phyloP scores from a whole-genome alignment of 768 basidiomycete species.

The Hygrophorus russula region DNA sequence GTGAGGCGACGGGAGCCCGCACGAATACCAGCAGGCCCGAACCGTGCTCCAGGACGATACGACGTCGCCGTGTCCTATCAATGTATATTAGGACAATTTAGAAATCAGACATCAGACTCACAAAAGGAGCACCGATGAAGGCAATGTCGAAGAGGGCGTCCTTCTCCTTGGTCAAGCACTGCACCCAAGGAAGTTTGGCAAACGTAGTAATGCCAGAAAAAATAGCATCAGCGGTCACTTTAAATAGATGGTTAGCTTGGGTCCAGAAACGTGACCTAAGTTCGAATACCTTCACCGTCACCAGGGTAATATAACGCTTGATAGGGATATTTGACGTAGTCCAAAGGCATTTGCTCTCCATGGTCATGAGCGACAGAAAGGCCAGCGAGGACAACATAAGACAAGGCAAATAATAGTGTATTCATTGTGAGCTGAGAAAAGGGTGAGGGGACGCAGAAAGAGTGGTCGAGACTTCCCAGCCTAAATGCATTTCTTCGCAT shows the following conservation, averaged over 20 bases:
- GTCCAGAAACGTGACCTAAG: neutral
- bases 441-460: no score
- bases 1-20: slow-evolving; percentile 68
- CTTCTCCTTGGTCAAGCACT: slow-evolving; percentile 59
- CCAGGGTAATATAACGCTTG: slow-evolving; percentile 42
- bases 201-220: slow-evolving; percentile 82
- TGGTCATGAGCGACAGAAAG: slow-evolving; percentile 26
- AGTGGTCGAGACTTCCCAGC: no score
- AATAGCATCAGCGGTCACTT: slow-evolving; percentile 66
- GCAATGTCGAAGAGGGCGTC: slow-evolving; percentile 65
- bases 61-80: slow-evolving; percentile 59
- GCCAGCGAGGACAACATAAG: slow-evolving; percentile 11
- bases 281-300: slow-evolving; percentile 41
- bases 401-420: slow-evolving; percentile 5
- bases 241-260: neutral
- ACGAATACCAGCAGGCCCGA: slow-evolving; percentile 78
- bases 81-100: neutral
- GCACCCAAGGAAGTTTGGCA: slow-evolving; percentile 77
- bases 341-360: slow-evolving; percentile 48
- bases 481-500: no score
- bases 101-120: slow-evolving; percentile 19
- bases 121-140: slow-evolving; percentile 71
- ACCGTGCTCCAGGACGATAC: slow-evolving; percentile 76
- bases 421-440: slow-evolving; percentile 11
- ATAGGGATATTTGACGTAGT: slow-evolving; percentile 56